A percentile compares a stretch with the other conserved stretches of the same genome.
Conservation (phyloP, 2,329 filamentous ascomycete species). For the Fusarium pseudoanthophilum region DNA sequence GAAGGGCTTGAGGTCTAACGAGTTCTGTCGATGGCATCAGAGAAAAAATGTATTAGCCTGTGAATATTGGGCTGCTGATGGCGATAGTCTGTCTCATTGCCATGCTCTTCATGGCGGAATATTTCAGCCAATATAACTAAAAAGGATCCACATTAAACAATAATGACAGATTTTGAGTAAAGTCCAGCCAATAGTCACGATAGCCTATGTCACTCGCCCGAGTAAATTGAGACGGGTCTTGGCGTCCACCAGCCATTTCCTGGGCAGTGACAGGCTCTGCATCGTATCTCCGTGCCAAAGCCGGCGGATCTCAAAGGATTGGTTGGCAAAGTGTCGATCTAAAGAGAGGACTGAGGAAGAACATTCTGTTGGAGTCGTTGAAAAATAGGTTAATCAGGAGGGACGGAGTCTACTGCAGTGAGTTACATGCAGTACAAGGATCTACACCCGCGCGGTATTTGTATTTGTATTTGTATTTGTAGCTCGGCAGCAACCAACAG, state of each 20-base stretch:
- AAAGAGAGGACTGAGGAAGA: background rate
- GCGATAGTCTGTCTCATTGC: background rate
- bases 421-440: background rate
- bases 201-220: constrained; percentile 19
- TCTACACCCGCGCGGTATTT: background rate
- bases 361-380: background rate
- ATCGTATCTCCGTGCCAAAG: constrained; percentile 39
- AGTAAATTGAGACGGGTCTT: background rate
- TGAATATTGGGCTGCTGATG: background rate
- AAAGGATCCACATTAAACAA: constrained; percentile 9
- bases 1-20: constrained; percentile 1
- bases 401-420: background rate
- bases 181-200: constrained; percentile 12
- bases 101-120: background rate
- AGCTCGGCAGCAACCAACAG: background rate
- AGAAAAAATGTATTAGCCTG: background rate
- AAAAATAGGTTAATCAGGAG: background rate
- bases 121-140: background rate
- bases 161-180: background rate
- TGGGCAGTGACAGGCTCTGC: constrained; percentile 14
- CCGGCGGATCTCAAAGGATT: constrained; percentile 24
- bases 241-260: background rate
- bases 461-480: background rate
- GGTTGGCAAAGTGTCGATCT: background rate
- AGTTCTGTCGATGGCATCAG: background rate